Base-by-base conservation (phyloP, 129 eudicot species). In the Arctium lappa region DNA sequence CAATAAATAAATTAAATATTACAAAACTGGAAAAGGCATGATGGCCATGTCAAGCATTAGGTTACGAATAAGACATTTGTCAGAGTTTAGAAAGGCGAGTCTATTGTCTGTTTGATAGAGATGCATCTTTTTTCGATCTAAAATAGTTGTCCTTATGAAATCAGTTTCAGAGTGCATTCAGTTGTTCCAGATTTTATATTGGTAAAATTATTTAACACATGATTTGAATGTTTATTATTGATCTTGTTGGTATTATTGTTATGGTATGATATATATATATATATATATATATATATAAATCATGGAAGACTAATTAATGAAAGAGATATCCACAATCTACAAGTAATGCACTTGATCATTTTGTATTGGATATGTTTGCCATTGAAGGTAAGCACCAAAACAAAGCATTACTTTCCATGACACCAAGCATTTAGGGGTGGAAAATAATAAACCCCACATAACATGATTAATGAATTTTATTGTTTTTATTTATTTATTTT, bases 321-420 rank as follows among this genome's bases (percentile, higher is more conserved):
- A 72, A 63, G 68, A 79, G 87, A 79, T 84, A 65, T 84, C 76
- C 80, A 40, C 80, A 79, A 84, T 79, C 87, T 79, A 84, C 80
- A 84, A 29, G 71, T 32, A 79, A 84, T n/a, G 80, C 83, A 84
- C 80, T 63, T 79, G 62, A 76, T 22, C 27, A 22, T 44, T 84
- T 33, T 79, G 80, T 79, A 42, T 73, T 44, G 76, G 76, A 78
- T 79, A 39, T 72, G 86, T 39, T 78, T 83, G 79, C 83, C 83
- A 78, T 72, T 69, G 78, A 78, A 78, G 74, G 63, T 73, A 73
- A 79, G 42, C 87, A 84, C 80, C 80, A 84, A 73, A 79, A 83
- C 86, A 63, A 84, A 44, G 76, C 87, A 84, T 84, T 73, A 84
- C 83, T 84, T 84, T 84, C 87, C 87, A 84, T 79, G 87, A 79